Conservation (phyloP, 768 basidiomycete genomes). For the Lactarius hatsudake region DNA sequence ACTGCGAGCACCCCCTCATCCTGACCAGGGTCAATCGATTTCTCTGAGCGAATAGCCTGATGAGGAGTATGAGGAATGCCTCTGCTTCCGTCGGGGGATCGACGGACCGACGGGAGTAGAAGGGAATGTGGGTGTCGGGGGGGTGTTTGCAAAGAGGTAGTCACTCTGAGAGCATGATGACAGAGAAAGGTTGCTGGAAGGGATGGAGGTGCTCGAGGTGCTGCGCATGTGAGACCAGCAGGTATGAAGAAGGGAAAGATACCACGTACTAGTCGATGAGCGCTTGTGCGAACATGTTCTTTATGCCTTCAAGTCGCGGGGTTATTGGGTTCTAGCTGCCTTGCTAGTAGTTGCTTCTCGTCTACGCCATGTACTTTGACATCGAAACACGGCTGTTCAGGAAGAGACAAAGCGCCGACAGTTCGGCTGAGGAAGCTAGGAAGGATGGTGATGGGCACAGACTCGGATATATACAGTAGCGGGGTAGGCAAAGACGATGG, state of each 20-base stretch:
- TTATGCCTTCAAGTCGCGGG: too few species aligned
- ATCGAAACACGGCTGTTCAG: too few species aligned
- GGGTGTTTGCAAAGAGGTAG: conserved; percentile 77
- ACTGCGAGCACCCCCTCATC: too few species aligned
- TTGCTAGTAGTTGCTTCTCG: too few species aligned
- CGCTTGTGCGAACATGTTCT: conserved; percentile 74
- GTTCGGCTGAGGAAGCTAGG: too few species aligned
- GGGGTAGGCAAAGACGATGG: too few species aligned
- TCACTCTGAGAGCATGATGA: conserved; percentile 84
- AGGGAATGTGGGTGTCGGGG: conserved; percentile 89
- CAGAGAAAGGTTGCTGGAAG: conserved; percentile 66
- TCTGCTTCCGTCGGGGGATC: conserved; percentile 85
- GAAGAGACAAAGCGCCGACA: too few species aligned
- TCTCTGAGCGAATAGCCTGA: neutral
- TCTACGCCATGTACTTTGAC: conserved; percentile 46
- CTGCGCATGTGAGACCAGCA: conserved; percentile 38
- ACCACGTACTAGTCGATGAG: conserved; percentile 80
- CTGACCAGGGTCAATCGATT: too few species aligned
- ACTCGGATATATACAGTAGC: too few species aligned
- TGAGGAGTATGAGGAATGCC: conserved; percentile 10
- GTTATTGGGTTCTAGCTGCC: too few species aligned
- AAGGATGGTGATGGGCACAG: too few species aligned
- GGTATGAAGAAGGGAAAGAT: conserved; percentile 24
- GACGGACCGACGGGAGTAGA: conserved; percentile 47
- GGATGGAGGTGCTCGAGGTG: conserved; percentile 81